Evolutionary conservation across 805 yeast genomes (phyloP), one percentile per base, ranked within the genome.

Genomic region (Barnettozyma vustinii): DNA sequence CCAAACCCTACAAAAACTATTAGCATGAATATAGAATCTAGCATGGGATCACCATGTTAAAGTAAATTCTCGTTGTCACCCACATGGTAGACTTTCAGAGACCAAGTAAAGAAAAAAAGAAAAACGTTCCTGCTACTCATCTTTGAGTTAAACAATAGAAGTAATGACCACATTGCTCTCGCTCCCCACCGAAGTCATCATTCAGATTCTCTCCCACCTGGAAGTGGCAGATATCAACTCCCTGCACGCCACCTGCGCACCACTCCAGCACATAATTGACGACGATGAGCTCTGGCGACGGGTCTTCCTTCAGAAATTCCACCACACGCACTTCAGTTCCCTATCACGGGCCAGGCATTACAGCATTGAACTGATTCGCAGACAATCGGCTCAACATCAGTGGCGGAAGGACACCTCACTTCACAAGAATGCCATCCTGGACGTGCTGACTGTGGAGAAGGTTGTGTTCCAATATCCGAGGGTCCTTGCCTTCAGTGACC

Each of bases 201-300:
- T 70, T 36, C 60, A 63, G 47, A 61, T 70, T 26, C 59, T 69
- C 32, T 64, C 70, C 43, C 62, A 68, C 46, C 51, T 70, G 19
- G 72, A 68, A 15, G 68, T 69, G 27, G 53, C 59, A 23, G 74
- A 71, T 51, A 59, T 71, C 18, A 48, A 57, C 39, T 57, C 57
- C 21, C 53, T 70, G 36, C 64, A 67, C 32, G 61, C 58, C 44
- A 59, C 70, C 4, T 66, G 70, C 42, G 58, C 49, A 9, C 45
- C 49, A 1, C 58, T 71, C 23, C 47, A 62, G 25, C 52, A 54
- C 10, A 50, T 71, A 18, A 62, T 70, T 21, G 64, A 63, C 46
- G 70, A 71, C 53, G 70, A 71, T 40, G 76, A 71, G 50, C 54
- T 72, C 9, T 72, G 75, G 76, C 70, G 70, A 52, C 64, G 63